Evolutionary conservation across 345 rosid species (phyloP), one percentile per base, ranked within the genome.

Genomic region (Noccaea bulbosa): DNA sequence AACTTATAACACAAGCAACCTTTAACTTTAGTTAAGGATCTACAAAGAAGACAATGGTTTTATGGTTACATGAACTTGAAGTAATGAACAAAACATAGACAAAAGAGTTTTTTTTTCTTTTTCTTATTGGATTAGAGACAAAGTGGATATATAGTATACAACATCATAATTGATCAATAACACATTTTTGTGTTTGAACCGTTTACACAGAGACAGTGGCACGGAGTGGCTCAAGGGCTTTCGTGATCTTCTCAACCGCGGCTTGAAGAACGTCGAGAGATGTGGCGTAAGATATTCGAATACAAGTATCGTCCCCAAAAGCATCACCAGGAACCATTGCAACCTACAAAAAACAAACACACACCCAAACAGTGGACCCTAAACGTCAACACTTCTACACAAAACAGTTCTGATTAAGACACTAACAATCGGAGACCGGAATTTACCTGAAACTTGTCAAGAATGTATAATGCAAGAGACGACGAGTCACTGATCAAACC

Each of bases 321-420:
- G 99, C 99, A 68, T 84, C 97, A 38, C 99, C 98, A 0, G 99
- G 99, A 51, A 94, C 98, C 72, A 92, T 57, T 6, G 99, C 99
- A 41, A 94, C 98, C 99, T 94, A 77, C 12, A 50, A 70, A 2
- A 43, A 2, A 43, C 69, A 61, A 35, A 41, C 66, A 66, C 54
- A 62, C 7, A 41, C 24, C 38, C 47, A 27, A 24, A 24, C 27
- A 24, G 27, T 24, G 27, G 27, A 24, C 27, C 27, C 27, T 1
- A 24, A 24, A 24, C 27, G 27, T 24, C 27, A 24, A 24, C 27
- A 24, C 27, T 24, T 24, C 4, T 24, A 24, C 27, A 24, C 27
- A 24, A 24, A 24, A 24, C 0, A 24, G 27, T 24, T 24, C 4
- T 24, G 27, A 24, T 24, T 24, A 24, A 24, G 4, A 24, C 27